Evolutionary conservation across 169 alveolate genomes (phyloP).

Genomic region (Perkinsus olseni): DNA sequence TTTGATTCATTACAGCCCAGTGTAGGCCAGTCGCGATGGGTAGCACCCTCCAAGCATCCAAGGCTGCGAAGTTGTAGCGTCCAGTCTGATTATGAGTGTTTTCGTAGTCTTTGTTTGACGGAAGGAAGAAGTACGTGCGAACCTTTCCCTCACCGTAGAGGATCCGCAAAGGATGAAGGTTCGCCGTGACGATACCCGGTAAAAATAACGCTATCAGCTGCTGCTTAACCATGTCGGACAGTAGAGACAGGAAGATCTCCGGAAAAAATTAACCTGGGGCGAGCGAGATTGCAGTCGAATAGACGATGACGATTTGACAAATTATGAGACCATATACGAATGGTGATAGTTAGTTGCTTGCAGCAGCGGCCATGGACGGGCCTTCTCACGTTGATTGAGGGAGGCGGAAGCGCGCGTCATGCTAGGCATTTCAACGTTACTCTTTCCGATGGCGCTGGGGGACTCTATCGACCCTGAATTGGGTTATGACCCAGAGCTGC

Average conservation of each 20-base stretch:
- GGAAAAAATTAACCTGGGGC: no score
- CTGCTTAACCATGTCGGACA: no score
- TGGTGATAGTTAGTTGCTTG: no score
- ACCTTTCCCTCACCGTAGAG: not conserved
- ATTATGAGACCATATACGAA: no score
- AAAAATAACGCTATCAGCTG: no score
- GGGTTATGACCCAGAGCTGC: constrained; percentile 25
- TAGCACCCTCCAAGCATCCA: not conserved
- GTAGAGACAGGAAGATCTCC: no score
- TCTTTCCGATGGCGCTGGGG: not conserved
- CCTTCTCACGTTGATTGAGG: no score
- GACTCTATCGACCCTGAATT: constrained; percentile 34
- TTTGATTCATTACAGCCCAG: not conserved
- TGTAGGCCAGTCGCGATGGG: not conserved
- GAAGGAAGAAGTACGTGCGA: not conserved
- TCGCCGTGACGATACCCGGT: no score
- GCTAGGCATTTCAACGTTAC: not conserved
- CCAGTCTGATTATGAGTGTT: not conserved
- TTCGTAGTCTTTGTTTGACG: not conserved
- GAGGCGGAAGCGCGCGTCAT: no score
- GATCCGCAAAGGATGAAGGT: not conserved
- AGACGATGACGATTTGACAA: no score
- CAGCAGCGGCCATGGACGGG: no score
- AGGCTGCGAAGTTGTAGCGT: not conserved
- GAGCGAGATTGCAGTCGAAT: no score